A percentile compares a stretch with the other conserved stretches of the same genome.
phyloP scores from a whole-genome alignment of 2,329 filamentous ascomycete genomes.

The Apiospora hydei region DNA sequence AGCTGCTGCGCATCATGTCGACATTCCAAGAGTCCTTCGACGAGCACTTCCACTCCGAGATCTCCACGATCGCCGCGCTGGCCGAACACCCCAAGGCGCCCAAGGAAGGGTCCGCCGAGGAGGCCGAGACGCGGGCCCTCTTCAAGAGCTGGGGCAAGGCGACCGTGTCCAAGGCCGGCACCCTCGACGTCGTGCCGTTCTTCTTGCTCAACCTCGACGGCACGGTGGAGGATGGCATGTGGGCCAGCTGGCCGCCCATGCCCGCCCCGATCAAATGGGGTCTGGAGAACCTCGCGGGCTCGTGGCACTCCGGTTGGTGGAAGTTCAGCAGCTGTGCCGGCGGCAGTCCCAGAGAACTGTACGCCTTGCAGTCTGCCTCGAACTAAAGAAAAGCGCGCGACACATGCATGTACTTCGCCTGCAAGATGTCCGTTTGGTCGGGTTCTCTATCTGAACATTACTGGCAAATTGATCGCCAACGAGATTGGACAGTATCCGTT shows the following conservation, averaged over 20 bases:
- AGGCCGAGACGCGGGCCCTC: slow-evolving; percentile 52
- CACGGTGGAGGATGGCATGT: slow-evolving; percentile 64
- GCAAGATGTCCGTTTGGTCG: not conserved
- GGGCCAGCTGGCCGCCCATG: slow-evolving; percentile 71
- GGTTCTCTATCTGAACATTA: not conserved
- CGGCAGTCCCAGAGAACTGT: slow-evolving; percentile 61
- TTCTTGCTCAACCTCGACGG: slow-evolving; percentile 69
- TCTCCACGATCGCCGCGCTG: slow-evolving; percentile 58
- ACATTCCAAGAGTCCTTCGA: slow-evolving; percentile 59
- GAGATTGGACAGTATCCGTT: slow-evolving; percentile 7
- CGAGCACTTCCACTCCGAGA: slow-evolving; percentile 63
- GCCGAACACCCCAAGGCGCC: slow-evolving; percentile 60
- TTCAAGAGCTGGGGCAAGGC: slow-evolving; percentile 70
- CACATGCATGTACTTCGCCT: not conserved
- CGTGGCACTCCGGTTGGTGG: slow-evolving; percentile 66
- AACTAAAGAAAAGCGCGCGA: not conserved
- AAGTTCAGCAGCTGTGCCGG: slow-evolving; percentile 67
- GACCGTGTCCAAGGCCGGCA: slow-evolving; percentile 67
- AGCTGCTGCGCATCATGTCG: slow-evolving; percentile 58
- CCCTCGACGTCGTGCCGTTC: slow-evolving; percentile 68
- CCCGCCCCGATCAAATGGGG: slow-evolving; percentile 66
- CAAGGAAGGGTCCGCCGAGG: slow-evolving; percentile 51
- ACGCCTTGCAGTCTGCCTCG: slow-evolving; percentile 49
- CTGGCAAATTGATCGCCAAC: not conserved
- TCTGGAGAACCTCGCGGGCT: slow-evolving; percentile 64